phyloP scores from a whole-genome alignment of 2,329 filamentous ascomycete species.

The Coleophoma crateriformis region DNA sequence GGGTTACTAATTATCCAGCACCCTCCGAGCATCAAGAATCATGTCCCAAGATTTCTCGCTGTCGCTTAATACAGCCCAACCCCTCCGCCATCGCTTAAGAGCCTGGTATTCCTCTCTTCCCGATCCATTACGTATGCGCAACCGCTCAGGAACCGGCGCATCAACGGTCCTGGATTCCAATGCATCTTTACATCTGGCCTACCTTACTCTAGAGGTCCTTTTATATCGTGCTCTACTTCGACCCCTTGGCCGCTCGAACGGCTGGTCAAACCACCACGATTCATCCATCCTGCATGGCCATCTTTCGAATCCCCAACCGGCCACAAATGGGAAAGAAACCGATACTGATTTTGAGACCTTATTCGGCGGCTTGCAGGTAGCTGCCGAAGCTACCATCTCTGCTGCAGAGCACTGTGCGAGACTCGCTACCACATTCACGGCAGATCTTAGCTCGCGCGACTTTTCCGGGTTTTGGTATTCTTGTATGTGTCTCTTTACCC shows the following conservation, averaged over 20 bases:
- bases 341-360: neutral
- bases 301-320: constrained; percentile 22
- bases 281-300: constrained; percentile 16
- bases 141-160: constrained; percentile 11
- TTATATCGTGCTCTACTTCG: constrained; percentile 29
- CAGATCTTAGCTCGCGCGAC: constrained; percentile 10
- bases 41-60: constrained; percentile 24
- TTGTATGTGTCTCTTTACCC: constrained; percentile 17
- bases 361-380: constrained; percentile 16
- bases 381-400: constrained; percentile 21
- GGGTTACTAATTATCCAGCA: constrained; percentile 10
- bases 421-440: constrained; percentile 24
- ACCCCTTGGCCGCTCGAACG: constrained; percentile 14
- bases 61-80: constrained; percentile 23
- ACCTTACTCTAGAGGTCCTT: constrained; percentile 28
- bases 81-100: constrained; percentile 23
- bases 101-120: constrained; percentile 26
- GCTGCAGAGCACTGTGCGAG: constrained; percentile 27
- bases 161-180: constrained; percentile 12
- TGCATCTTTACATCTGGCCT: constrained; percentile 27
- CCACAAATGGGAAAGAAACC: neutral
- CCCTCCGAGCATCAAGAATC: constrained; percentile 24
- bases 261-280: neutral
- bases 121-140: constrained; percentile 22
- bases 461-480: constrained; percentile 26